A percentile compares a stretch with the other conserved stretches of the same genome.
Conservation (phyloP, 768 basidiomycete species). For the Mrakia hoshinonis region DNA sequence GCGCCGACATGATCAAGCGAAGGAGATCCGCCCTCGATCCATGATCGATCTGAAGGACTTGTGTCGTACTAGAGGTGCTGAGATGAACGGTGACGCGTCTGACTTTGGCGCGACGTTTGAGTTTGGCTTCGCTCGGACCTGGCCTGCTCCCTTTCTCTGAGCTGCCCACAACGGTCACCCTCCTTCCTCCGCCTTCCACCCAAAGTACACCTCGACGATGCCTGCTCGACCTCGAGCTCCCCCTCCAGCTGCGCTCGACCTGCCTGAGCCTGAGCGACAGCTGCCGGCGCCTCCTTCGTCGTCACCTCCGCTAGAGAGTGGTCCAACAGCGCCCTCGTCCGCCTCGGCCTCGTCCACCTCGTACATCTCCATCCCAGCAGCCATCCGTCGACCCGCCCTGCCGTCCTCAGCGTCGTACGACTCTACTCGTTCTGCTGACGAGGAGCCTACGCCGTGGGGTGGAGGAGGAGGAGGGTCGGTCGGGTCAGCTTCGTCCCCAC, state of each 20-base stretch:
- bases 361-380: neutral
- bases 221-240: constrained; percentile 7
- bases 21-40: too few species aligned
- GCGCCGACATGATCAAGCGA: too few species aligned
- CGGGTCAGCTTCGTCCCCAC: neutral
- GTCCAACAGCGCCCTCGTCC: neutral
- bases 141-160: too few species aligned
- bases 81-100: too few species aligned
- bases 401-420: constrained; percentile 5
- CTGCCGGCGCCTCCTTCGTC: neutral
- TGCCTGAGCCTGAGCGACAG: neutral
- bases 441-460: neutral
- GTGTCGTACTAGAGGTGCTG: too few species aligned
- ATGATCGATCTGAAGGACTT: too few species aligned
- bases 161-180: too few species aligned
- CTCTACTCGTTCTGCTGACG: neutral
- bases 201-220: neutral
- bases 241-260: neutral
- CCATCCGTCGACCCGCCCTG: neutral
- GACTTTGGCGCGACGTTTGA: too few species aligned
- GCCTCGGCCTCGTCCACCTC: neutral
- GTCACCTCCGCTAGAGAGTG: neutral
- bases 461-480: neutral
- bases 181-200: too few species aligned
- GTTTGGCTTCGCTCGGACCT: too few species aligned